Base-by-base conservation (phyloP, 441 rosid species). In the Geranium incanum region DNA sequence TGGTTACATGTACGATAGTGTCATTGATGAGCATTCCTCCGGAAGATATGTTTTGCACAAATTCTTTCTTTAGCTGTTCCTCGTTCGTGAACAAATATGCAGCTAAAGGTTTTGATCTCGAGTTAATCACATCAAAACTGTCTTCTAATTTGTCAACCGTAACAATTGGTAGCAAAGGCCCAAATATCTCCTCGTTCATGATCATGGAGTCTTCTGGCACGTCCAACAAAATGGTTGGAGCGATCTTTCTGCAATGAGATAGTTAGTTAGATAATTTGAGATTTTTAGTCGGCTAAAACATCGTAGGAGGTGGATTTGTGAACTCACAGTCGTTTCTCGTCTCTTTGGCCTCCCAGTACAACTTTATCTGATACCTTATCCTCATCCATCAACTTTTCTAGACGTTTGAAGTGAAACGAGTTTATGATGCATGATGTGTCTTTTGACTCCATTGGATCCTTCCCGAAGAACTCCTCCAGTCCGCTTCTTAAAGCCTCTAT, bases 1-100 rank as follows among this genome's bases (percentile, higher is more conserved):
- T 48, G 15, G 28, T 75, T 76, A 95, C 97, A 68, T 95, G 99
- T 36, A 92, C 13, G 75, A 88, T 67, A 18, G 91, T 80, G 83
- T 95, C 99, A 48, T 95, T 95, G 75, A 95, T 73, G 52, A 83
- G 79, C 63, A 92, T 73, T 68, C 96, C 98, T 73, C 99, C 99
- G 0, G 98, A 89, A 0, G 89, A 84, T 63, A 95, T 80, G 68
- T 86, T 83, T 78, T 68, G 74, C 59, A 88, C 84, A 66, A 89
- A 93, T 72, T 80, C 81, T 76, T 84, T 81, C 80, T 84, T 86
- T 71, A 91, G 79, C 78, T 81, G 83, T 75, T 89, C 80, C 76
- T 86, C 74, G 62, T 85, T 84, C 5, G 88, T 86, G 83, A 95
- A 95, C 72, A 93, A 77, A 68, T 93, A 95, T 36, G 97, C 99